phyloP scores from a whole-genome alignment of 345 rosid genomes.

The Citrus cavaleriei region DNA sequence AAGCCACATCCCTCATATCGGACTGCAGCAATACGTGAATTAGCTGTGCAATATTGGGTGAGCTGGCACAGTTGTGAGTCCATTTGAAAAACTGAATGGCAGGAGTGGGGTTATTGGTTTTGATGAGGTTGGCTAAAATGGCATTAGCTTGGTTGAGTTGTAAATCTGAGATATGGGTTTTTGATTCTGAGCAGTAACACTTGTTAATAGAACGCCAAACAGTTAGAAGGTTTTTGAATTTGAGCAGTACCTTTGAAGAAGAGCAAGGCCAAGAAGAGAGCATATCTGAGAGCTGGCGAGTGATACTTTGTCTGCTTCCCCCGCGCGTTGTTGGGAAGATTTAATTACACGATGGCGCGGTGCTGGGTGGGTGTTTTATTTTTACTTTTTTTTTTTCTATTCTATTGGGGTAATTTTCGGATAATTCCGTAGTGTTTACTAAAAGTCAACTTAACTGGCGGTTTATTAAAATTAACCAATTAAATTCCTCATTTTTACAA shows the following conservation, averaged over 20 bases:
- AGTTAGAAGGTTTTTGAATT: not conserved
- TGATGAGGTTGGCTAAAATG: conserved; percentile 22
- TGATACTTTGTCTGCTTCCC: no score
- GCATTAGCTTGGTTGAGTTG: conserved; percentile 10
- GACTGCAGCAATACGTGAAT: conserved; percentile 30
- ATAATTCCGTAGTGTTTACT: no score
- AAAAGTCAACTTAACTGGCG: no score
- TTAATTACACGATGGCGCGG: not conserved
- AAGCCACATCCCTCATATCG: conserved; percentile 32
- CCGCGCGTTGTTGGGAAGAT: not conserved
- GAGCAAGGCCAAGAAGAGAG: not conserved
- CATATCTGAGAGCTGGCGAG: not conserved
- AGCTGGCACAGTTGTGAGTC: not conserved
- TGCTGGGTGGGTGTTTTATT: not conserved
- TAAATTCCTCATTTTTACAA: no score
- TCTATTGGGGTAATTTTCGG: no score
- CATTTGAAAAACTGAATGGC: conserved; percentile 10
- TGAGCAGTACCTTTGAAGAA: not conserved
- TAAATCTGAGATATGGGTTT: conserved; percentile 12
- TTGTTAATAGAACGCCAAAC: not conserved
- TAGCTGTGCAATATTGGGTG: conserved; percentile 16
- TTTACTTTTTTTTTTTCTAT: no score
- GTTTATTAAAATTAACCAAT: no score
- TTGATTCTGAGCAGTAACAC: not conserved
- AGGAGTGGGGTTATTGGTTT: conserved; percentile 13